These are phyloP conservation scores for Xerocomus amazonicus DNA, from an alignment of 1,284 basidiomycete species.

Conservation along the genomic window DNA sequence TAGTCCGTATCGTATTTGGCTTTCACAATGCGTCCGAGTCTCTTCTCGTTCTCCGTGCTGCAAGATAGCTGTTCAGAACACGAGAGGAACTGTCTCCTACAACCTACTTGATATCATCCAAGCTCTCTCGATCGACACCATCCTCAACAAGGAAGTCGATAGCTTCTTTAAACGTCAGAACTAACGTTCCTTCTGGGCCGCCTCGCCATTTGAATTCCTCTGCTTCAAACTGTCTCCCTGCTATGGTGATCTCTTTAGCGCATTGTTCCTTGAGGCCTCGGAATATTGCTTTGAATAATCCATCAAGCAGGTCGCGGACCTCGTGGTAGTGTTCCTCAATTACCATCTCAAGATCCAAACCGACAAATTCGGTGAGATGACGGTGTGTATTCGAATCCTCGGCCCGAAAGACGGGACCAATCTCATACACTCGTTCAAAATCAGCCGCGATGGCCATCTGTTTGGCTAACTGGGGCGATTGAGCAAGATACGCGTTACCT, in stretches of 20 bases:
- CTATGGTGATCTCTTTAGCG: constrained; percentile 75
- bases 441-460: constrained; percentile 99
- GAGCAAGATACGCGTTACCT: constrained; percentile 91
- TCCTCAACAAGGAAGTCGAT: constrained; percentile 83
- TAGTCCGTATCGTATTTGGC: constrained; percentile 96
- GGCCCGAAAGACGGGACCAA: constrained; percentile 96
- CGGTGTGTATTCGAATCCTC: constrained; percentile 97
- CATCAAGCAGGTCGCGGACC: constrained; percentile 85
- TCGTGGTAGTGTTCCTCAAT: constrained; percentile 99
- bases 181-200: constrained; percentile 62
- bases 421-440: constrained; percentile 97
- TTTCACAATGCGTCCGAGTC: constrained; percentile 85
- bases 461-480: constrained; percentile 96
- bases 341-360: constrained; percentile 98
- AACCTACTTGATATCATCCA: constrained; percentile 86
- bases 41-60: constrained; percentile 91
- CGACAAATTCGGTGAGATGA: constrained; percentile 98
- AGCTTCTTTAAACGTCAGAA: constrained; percentile 84
- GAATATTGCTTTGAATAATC: constrained; percentile 83
- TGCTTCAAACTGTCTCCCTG: constrained; percentile 86
- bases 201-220: constrained; percentile 86
- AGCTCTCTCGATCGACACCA: constrained; percentile 67
- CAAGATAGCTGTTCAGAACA: constrained; percentile 7
- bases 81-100: constrained; percentile 1
- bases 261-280: constrained; percentile 74